Percentiles rank a stretch among this genome's conserved stretches.
Conservation (phyloP, 495 filamentous ascomycete genomes). For the Penicillium cinerascens region DNA sequence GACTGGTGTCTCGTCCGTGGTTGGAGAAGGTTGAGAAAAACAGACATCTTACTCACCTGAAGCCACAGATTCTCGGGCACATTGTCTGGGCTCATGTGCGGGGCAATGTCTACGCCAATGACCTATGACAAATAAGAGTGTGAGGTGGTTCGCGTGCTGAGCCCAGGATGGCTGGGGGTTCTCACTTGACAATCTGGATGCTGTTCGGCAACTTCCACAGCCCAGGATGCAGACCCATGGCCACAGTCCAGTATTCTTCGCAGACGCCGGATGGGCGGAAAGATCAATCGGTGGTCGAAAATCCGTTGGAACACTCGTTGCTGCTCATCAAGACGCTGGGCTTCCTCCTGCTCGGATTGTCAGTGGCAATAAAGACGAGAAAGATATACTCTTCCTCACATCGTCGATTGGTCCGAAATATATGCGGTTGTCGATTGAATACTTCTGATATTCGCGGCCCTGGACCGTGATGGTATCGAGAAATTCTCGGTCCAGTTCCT, state of each 20-base stretch:
- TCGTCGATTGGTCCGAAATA: slow-evolving; percentile 85
- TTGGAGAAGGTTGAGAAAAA: background rate
- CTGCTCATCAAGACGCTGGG: slow-evolving; percentile 67
- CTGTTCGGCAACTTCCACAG: slow-evolving; percentile 57
- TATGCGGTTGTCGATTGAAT: slow-evolving; percentile 65
- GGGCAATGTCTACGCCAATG: slow-evolving; percentile 75
- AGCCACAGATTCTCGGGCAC: slow-evolving; percentile 66
- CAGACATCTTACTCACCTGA: slow-evolving; percentile 47
- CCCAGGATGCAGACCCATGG: slow-evolving; percentile 64
- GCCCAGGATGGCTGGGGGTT: slow-evolving; percentile 1
- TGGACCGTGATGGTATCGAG: slow-evolving; percentile 62
- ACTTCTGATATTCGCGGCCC: slow-evolving; percentile 68
- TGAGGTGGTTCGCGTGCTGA: slow-evolving; percentile 12
- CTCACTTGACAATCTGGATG: slow-evolving; percentile 71
- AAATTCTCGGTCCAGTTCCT: slow-evolving; percentile 56
- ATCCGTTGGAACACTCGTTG: slow-evolving; percentile 67
- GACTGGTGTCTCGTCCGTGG: background rate
- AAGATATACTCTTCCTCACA: slow-evolving; percentile 46
- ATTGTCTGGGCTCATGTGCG: slow-evolving; percentile 68
- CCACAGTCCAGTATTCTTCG: slow-evolving; percentile 74
- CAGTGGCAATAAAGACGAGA: slow-evolving; percentile 3
- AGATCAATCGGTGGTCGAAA: slow-evolving; percentile 75
- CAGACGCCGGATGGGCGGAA: slow-evolving; percentile 65
- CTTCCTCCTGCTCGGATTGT: slow-evolving; percentile 64
- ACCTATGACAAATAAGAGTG: slow-evolving; percentile 53